Percentiles rank a stretch among this genome's conserved stretches.
These are phyloP conservation scores for Prosopis cineraria DNA, from an alignment of 306 rosid genomes.

Conservation along the genomic window DNA sequence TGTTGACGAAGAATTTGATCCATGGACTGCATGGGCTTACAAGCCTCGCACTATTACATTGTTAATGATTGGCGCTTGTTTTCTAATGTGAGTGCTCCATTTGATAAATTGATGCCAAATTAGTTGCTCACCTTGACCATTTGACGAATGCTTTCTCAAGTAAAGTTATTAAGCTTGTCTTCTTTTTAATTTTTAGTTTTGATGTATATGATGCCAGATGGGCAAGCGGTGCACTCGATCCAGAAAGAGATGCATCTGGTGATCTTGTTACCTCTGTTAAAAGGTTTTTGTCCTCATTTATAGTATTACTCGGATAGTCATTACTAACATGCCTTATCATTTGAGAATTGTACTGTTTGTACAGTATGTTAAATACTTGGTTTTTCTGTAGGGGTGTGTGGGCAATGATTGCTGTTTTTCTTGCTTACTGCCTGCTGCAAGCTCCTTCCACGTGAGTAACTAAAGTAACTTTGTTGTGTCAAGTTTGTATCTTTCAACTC, in stretches of 20 bases:
- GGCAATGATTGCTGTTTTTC: constrained; percentile 80
- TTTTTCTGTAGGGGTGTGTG: constrained; percentile 73
- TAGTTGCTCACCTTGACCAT: constrained; percentile 8
- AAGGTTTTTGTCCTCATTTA: constrained; percentile 57
- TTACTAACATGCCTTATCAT: constrained; percentile 20
- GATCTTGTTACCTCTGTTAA: constrained; percentile 89
- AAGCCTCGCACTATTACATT: constrained; percentile 91
- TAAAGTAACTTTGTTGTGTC: not conserved
- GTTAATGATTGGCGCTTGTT: constrained; percentile 91
- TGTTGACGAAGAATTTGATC: constrained; percentile 80
- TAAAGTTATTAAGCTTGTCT: constrained; percentile 11
- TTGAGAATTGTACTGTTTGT: constrained; percentile 2
- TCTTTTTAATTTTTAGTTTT: not conserved
- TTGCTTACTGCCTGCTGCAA: constrained; percentile 77
- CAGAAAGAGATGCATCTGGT: constrained; percentile 76
- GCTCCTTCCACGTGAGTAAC: constrained; percentile 75
- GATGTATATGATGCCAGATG: constrained; percentile 56
- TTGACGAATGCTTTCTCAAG: not conserved
- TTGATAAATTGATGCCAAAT: constrained; percentile 27
- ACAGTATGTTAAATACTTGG: constrained; percentile 18
- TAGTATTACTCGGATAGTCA: not conserved
- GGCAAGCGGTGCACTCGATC: constrained; percentile 97
- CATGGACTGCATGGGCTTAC: constrained; percentile 99
- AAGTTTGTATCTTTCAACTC: constrained; percentile 6
- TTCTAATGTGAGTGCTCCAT: constrained; percentile 81